A percentile compares a stretch with the other conserved stretches of the same genome.
Conservation (phyloP, 2,329 filamentous ascomycete species). For the Aspergillus oerlinghausenensis region DNA sequence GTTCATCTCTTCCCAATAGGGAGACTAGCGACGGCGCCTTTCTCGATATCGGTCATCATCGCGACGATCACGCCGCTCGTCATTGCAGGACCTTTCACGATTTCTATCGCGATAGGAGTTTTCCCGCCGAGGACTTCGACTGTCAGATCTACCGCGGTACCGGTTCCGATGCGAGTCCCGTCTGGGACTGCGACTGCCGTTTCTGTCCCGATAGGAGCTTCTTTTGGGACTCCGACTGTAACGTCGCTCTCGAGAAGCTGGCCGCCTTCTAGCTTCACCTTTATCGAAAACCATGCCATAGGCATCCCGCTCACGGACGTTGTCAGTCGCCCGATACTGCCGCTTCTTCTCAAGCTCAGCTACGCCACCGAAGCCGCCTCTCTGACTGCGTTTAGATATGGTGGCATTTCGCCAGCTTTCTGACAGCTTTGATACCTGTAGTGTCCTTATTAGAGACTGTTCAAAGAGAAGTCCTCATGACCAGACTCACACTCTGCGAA, state of each 20-base stretch:
- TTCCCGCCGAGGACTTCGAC: slow-evolving; percentile 23
- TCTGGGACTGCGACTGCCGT: slow-evolving; percentile 25
- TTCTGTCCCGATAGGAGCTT: slow-evolving; percentile 26
- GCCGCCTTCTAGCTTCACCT: slow-evolving; percentile 15
- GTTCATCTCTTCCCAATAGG: neutral
- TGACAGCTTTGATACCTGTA: slow-evolving; percentile 66
- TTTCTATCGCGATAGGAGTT: slow-evolving; percentile 33
- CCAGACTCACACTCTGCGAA: slow-evolving; percentile 74
- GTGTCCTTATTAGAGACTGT: slow-evolving; percentile 17
- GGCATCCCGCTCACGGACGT: slow-evolving; percentile 42
- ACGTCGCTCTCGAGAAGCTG: slow-evolving; percentile 21
- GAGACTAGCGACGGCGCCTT: slow-evolving; percentile 17
- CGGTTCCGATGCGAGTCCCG: slow-evolving; percentile 26
- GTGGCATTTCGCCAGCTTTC: slow-evolving; percentile 84
- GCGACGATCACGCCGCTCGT: slow-evolving; percentile 24
- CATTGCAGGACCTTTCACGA: slow-evolving; percentile 32
- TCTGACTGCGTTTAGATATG: slow-evolving; percentile 68
- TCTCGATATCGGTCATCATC: slow-evolving; percentile 29
- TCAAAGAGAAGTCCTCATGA: neutral
- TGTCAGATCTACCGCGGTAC: slow-evolving; percentile 36
- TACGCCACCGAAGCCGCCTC: slow-evolving; percentile 86
- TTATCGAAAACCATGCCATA: slow-evolving; percentile 82
- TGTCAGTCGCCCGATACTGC: slow-evolving; percentile 73
- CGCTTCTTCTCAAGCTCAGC: slow-evolving; percentile 81
- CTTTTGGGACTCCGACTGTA: slow-evolving; percentile 46